Evolutionary conservation across 176 grass and related monocot species (phyloP), one percentile per base, ranked within the genome.

Genomic region (Chloris gayana): DNA sequence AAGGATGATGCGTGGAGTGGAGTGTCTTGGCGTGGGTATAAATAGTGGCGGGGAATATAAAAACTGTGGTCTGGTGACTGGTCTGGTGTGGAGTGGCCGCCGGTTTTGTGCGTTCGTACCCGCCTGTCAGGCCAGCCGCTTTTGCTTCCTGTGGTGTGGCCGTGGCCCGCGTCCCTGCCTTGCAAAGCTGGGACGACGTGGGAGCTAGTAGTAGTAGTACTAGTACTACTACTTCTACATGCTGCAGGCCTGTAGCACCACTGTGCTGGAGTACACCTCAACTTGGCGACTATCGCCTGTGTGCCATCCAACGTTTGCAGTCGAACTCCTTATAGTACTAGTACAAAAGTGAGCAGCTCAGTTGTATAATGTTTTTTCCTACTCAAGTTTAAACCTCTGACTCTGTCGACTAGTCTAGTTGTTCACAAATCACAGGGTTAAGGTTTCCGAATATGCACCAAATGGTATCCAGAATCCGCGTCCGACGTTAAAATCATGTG

Each of bases 31-130:
- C 8, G 19, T 0, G 63, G 6, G 54, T 39, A 78, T 72, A 78
- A 78, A 78, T 78, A 85, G 54, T 71, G 73, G 83, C 56, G 74
- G 64, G 83, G 74, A 39, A 30, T 49, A 51, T 62, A 77, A 49
- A 66, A 85, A 78, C 82, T n/a, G 82, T 85, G 82, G 82, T 67
- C 73, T 24, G 73, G 21, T 63, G 17, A n/a, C 19, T 37, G 68
- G 42, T 5, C 6, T 22, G 29, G 57, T 75, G 73, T 26, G 82
- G 63, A 35, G 82, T 25, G 32, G 82, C 64, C 82, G 19, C 66
- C 45, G 83, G 83, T 85, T 85, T 83, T 63, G 34, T 27, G 58
- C 9, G 24, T 47, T 41, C 22, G 12, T 10, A 1, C 30, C 3
- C 6, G 17, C 17, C 22, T 37, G 64, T 37, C 18, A 19, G 15